These are phyloP conservation scores for Pseudogymnoascus destructans DNA, from an alignment of 2,329 filamentous ascomycete species.

Conservation along the genomic window DNA sequence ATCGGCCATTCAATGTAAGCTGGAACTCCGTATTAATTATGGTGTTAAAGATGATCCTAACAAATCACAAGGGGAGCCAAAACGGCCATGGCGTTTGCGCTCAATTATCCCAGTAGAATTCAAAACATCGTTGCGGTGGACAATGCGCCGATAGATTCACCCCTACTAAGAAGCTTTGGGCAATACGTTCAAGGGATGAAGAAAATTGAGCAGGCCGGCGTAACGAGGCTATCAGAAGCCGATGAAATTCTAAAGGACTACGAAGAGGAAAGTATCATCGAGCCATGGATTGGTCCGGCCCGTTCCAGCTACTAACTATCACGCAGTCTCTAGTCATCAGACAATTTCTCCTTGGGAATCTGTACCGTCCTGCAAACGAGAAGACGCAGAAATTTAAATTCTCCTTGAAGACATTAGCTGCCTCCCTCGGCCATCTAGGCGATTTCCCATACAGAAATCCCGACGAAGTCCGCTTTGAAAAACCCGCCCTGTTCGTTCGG, in stretches of 20 bases:
- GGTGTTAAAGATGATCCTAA: background rate
- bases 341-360: constrained; percentile 84
- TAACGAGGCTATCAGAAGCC: constrained; percentile 62
- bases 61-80: constrained; percentile 60
- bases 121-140: constrained; percentile 70
- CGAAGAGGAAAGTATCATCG: constrained; percentile 42
- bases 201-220: constrained; percentile 54
- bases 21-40: background rate
- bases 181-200: constrained; percentile 78
- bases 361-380: constrained; percentile 42
- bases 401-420: constrained; percentile 57
- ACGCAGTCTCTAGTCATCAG: constrained; percentile 58
- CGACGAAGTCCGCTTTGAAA: constrained; percentile 52
- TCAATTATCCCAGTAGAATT: constrained; percentile 54
- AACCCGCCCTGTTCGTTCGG: constrained; percentile 68
- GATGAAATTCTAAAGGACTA: constrained; percentile 65
- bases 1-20: constrained; percentile 88
- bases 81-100: constrained; percentile 74
- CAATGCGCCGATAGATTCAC: constrained; percentile 78
- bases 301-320: constrained; percentile 2
- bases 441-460: constrained; percentile 81
- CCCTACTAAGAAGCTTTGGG: constrained; percentile 59
- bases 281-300: background rate
- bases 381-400: constrained; percentile 61
- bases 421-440: constrained; percentile 58